Percentiles rank a stretch among this genome's conserved stretches.
Evolutionary conservation across 306 rosid genomes (phyloP).

Genomic region (Begonia masoniana): DNA sequence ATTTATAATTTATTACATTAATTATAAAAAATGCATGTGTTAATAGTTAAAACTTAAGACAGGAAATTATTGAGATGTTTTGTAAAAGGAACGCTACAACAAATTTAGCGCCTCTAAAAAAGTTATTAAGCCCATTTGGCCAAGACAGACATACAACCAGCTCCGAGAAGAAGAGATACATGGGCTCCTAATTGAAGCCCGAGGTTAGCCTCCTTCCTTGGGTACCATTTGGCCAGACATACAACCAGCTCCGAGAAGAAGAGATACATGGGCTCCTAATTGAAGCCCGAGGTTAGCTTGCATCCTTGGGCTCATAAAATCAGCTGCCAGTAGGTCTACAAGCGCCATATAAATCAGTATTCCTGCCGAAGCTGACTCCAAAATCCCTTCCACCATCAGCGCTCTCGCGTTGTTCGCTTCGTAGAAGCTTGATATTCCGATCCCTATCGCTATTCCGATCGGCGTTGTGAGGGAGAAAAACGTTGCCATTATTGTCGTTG

Average conservation of each 20-base stretch:
- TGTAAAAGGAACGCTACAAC: no score
- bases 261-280: constrained; percentile 46
- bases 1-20: no score
- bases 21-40: no score
- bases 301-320: constrained; percentile 57
- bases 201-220: constrained; percentile 33
- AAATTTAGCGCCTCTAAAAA: no score
- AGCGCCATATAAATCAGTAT: constrained; percentile 77
- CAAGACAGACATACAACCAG: constrained; percentile 57
- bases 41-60: no score
- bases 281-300: constrained; percentile 36
- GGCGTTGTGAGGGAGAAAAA: constrained; percentile 81
- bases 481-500: constrained; percentile 48
- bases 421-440: constrained; percentile 41
- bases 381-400: constrained; percentile 45
- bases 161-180: constrained; percentile 56
- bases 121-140: constrained; percentile 55
- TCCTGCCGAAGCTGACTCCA: constrained; percentile 60
- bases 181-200: constrained; percentile 49
- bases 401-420: constrained; percentile 32
- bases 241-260: constrained; percentile 67
- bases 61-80: no score
- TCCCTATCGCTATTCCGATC: constrained; percentile 52
- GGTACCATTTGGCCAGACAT: no score
- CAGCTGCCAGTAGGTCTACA: constrained; percentile 67